A percentile compares a stretch with the other conserved stretches of the same genome.
phyloP scores from a whole-genome alignment of 805 yeast species.

The Saccharomycodes ludwigii region DNA sequence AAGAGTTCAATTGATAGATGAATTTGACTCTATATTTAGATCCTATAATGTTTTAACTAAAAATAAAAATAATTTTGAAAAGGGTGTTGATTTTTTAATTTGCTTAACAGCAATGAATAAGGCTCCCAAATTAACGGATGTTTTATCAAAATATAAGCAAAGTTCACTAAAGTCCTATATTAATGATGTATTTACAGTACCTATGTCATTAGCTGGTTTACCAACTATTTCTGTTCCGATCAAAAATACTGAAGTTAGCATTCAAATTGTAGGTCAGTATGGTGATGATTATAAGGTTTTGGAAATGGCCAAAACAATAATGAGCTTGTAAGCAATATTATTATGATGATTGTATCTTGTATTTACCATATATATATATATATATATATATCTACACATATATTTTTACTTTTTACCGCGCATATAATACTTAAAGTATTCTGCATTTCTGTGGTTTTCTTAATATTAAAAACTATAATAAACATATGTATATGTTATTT shows the following conservation, averaged over 20 bases:
- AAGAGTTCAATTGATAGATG: constrained; percentile 46
- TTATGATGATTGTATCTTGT: not conserved
- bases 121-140: constrained; percentile 44
- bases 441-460: too few relatives aligned
- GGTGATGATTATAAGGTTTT: constrained; percentile 68
- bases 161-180: constrained; percentile 51
- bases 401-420: not conserved
- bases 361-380: not conserved
- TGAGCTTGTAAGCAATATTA: too few relatives aligned
- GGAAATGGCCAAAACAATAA: constrained; percentile 20
- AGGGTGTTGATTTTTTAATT: constrained; percentile 55
- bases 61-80: constrained; percentile 10
- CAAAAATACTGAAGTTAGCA: constrained; percentile 34
- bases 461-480: too few relatives aligned
- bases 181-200: constrained; percentile 79
- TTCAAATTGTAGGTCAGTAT: constrained; percentile 77
- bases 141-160: constrained; percentile 21
- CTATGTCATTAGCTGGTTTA: constrained; percentile 83
- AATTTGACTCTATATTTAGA: constrained; percentile 54
- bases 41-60: constrained; percentile 31
- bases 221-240: constrained; percentile 75
- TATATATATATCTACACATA: not conserved
- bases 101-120: constrained; percentile 56
- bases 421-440: too few relatives aligned
- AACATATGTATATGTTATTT: too few relatives aligned